phyloP scores from a whole-genome alignment of 2,329 filamentous ascomycete species.

The Neonectria ditissima region DNA sequence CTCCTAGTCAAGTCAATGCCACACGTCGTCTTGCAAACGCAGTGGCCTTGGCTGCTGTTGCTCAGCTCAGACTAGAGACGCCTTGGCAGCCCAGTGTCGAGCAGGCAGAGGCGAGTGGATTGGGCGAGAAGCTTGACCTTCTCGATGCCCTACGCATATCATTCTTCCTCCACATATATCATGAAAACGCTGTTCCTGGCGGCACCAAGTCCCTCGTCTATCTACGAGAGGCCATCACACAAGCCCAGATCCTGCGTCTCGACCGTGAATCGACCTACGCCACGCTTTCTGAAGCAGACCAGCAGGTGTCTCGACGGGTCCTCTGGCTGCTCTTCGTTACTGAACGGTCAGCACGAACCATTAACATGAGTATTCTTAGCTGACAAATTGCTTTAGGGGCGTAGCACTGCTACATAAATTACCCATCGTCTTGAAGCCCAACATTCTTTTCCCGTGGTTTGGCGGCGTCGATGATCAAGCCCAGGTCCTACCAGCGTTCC shows the following conservation, averaged over 20 bases:
- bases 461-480: conserved; percentile 54
- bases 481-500: conserved; percentile 61
- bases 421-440: conserved; percentile 58
- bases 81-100: conserved; percentile 43
- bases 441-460: conserved; percentile 51
- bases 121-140: conserved; percentile 46
- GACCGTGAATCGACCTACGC: conserved; percentile 58
- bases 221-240: conserved; percentile 63
- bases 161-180: conserved; percentile 65
- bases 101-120: conserved; percentile 43
- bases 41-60: conserved; percentile 60
- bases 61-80: conserved; percentile 58
- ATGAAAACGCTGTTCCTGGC: conserved; percentile 61
- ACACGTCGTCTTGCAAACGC: conserved; percentile 58
- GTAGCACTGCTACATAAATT: conserved; percentile 64
- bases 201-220: conserved; percentile 61
- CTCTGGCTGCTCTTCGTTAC: conserved; percentile 63
- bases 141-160: conserved; percentile 59
- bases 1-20: conserved; percentile 46
- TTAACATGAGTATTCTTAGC: neutral
- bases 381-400: conserved; percentile 49
- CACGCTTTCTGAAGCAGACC: conserved; percentile 51
- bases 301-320: conserved; percentile 59
- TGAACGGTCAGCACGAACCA: conserved; percentile 47
- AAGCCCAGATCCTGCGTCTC: conserved; percentile 62